Evolutionary conservation across 305 asterid species (phyloP).

Genomic region (Fraxinus angustifolia): DNA sequence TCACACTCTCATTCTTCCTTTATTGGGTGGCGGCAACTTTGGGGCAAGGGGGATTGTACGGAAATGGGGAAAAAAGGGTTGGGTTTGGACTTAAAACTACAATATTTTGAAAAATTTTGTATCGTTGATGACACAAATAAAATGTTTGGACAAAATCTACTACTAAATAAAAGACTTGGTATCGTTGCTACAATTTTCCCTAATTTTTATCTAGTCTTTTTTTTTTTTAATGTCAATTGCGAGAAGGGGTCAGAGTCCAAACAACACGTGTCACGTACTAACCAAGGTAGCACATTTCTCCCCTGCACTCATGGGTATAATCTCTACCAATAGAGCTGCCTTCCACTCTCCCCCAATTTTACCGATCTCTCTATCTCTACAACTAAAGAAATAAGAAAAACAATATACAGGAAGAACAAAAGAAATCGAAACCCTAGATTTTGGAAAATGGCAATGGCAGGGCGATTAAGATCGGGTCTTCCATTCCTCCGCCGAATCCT

Average conservation of each 20-base stretch:
- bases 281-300: neutral
- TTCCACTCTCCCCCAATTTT: neutral
- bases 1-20: no score
- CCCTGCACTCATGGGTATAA: neutral
- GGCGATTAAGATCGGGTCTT: constrained; percentile 36
- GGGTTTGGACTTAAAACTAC: no score
- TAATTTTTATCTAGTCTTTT: no score
- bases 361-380: neutral
- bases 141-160: no score
- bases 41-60: no score
- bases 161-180: no score
- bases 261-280: neutral
- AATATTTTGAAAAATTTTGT: no score
- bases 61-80: no score
- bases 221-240: neutral
- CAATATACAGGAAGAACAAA: neutral
- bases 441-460: constrained; percentile 34
- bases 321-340: neutral
- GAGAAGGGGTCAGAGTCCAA: neutral
- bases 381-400: neutral
- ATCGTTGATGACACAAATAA: no score
- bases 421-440: constrained; percentile 9
- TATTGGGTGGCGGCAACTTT: no score
- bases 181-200: no score
- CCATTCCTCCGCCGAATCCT: constrained; percentile 33